A percentile compares a stretch with the other conserved stretches of the same genome.
Evolutionary conservation across 371 early-diverging fungal genomes (phyloP).

Genomic region (Mucor lusitanicus): DNA sequence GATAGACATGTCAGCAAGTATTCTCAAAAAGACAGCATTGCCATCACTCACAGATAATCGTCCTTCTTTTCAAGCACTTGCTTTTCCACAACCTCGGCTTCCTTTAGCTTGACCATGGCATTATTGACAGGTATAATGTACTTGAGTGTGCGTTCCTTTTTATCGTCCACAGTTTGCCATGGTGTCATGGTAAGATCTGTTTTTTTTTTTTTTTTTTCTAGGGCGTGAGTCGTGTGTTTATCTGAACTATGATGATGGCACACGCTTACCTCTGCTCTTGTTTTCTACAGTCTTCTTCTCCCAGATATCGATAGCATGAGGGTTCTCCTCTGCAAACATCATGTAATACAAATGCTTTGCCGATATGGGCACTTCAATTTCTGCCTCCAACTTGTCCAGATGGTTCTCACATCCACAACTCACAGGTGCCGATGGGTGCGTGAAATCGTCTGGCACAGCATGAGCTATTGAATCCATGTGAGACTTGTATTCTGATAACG

Average conservation of each 20-base stretch:
- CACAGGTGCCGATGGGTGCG: conserved; percentile 51
- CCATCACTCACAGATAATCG: conserved; percentile 43
- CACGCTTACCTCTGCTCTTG: conserved; percentile 43
- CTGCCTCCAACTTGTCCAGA: conserved; percentile 62
- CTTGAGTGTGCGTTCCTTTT: conserved; percentile 43
- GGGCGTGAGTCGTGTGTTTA: not conserved
- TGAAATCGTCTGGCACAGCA: conserved; percentile 43
- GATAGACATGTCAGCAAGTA: conserved; percentile 14
- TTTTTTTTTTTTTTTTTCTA: too few species aligned
- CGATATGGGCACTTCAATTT: conserved; percentile 56
- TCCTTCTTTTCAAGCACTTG: conserved; percentile 53
- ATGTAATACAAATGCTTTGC: conserved; percentile 65
- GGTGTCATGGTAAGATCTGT: conserved; percentile 45
- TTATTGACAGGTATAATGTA: conserved; percentile 59
- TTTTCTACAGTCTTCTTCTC: conserved; percentile 48
- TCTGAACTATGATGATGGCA: not conserved
- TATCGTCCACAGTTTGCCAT: conserved; percentile 41
- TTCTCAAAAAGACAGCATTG: not conserved
- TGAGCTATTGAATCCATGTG: conserved; percentile 7
- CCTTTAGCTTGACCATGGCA: conserved; percentile 45
- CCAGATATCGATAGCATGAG: conserved; percentile 40
- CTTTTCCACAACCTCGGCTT: conserved; percentile 61
- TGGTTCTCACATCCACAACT: conserved; percentile 70
- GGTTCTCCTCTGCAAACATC: conserved; percentile 50
- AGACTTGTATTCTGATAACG: not conserved